phyloP scores from a whole-genome alignment of 176 grass and related monocot species.

The Phragmites australis region DNA sequence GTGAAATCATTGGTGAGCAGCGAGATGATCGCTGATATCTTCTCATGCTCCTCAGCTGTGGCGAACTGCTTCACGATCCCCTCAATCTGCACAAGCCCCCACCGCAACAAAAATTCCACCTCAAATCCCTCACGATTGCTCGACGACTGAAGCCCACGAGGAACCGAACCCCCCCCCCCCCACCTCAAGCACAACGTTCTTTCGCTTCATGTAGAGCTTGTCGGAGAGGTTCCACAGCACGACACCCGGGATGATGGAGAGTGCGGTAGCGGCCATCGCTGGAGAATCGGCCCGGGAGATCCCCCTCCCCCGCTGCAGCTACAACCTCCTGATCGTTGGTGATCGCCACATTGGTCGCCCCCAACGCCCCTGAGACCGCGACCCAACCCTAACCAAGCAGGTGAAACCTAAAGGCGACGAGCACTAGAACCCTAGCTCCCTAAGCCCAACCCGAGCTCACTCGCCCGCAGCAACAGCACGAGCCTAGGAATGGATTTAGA shows the following conservation, averaged over 20 bases:
- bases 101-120: neutral
- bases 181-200: conserved; percentile 99
- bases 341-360: conserved; percentile 57
- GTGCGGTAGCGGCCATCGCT: conserved; percentile 64
- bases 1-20: conserved; percentile 75
- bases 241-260: conserved; percentile 69
- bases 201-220: conserved; percentile 98
- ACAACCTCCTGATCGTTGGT: conserved; percentile 41
- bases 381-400: conserved; percentile 39
- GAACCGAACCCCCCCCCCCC: conserved; percentile 38
- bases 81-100: conserved; percentile 59
- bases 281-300: conserved; percentile 29
- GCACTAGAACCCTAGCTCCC: conserved; percentile 22
- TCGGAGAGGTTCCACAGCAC: conserved; percentile 93
- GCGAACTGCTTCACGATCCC: conserved; percentile 86
- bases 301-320: conserved; percentile 28
- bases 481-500: conserved; percentile 43
- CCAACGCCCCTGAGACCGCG: conserved; percentile 24
- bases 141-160: neutral
- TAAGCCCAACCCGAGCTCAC: conserved; percentile 34
- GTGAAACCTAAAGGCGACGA: neutral
- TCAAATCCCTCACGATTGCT: conserved; percentile 18
- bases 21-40: conserved; percentile 72
- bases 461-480: neutral
- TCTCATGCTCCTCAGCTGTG: conserved; percentile 76